These are phyloP conservation scores for Neurospora crassa DNA, from an alignment of 2,329 filamentous ascomycete genomes.

Conservation along the genomic window DNA sequence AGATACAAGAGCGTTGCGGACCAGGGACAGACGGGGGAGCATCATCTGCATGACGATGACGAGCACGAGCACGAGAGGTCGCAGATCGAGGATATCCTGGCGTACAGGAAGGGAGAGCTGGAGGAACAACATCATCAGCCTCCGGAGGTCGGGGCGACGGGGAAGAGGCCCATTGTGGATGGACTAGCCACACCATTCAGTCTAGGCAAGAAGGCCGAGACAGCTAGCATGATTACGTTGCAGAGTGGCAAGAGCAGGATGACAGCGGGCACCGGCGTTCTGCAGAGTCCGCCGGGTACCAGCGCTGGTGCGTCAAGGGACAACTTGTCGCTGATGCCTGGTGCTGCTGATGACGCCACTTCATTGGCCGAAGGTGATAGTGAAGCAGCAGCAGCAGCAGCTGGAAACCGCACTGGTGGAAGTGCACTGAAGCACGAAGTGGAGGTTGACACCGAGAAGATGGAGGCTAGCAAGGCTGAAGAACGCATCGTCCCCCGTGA, in stretches of 20 bases:
- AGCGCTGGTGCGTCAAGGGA: background rate
- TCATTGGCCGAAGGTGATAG: background rate
- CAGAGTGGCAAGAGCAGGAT: constrained; percentile 25
- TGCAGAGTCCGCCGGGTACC: constrained; percentile 1
- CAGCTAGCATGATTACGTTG: constrained; percentile 62
- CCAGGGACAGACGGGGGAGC: constrained; percentile 15
- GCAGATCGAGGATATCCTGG: background rate
- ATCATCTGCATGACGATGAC: constrained; percentile 4
- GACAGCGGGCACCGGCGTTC: constrained; percentile 24
- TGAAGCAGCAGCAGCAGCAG: background rate
- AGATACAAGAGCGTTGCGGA: constrained; percentile 31
- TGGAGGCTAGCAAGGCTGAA: too few species aligned
- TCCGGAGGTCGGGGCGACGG: constrained; percentile 40
- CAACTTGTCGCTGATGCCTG: background rate
- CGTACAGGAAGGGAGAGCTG: background rate
- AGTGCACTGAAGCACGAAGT: background rate
- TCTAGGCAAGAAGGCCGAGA: constrained; percentile 50
- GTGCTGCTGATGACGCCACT: background rate
- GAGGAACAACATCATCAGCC: constrained; percentile 21
- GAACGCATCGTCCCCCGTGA: background rate
- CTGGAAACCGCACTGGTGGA: background rate
- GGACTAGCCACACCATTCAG: constrained; percentile 68
- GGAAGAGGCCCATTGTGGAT: constrained; percentile 56
- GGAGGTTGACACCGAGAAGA: background rate
- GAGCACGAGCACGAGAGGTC: constrained; percentile 3